Percentiles rank a stretch among this genome's conserved stretches.
These are phyloP conservation scores for Ceratocystis variospora DNA, from an alignment of 2,329 filamentous ascomycete species.

Conservation along the genomic window DNA sequence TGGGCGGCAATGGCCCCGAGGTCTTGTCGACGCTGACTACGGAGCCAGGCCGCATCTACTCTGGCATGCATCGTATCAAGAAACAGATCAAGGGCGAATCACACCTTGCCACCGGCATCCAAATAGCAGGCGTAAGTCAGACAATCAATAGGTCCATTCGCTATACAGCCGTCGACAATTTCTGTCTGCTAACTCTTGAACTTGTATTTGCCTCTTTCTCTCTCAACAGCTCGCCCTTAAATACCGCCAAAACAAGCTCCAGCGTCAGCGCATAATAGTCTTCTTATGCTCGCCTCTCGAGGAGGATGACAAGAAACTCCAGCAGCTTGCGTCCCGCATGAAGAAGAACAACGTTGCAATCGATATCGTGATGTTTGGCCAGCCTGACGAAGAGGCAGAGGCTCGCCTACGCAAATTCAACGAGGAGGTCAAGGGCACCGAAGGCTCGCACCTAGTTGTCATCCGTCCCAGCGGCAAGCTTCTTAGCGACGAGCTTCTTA, in stretches of 20 bases:
- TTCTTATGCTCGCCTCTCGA: constrained; percentile 88
- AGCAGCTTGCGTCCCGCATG: constrained; percentile 91
- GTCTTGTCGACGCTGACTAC: constrained; percentile 92
- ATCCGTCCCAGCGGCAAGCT: constrained; percentile 84
- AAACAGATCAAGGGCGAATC: constrained; percentile 80
- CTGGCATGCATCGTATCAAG: constrained; percentile 77
- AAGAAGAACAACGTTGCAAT: constrained; percentile 94
- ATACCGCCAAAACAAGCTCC: constrained; percentile 94
- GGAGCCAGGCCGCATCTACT: constrained; percentile 88
- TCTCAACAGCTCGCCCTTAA: constrained; percentile 70
- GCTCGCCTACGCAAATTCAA: constrained; percentile 93
- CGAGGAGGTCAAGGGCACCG: constrained; percentile 77
- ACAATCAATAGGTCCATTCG: neutral
- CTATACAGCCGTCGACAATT: constrained; percentile 16
- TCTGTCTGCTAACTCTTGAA: constrained; percentile 21
- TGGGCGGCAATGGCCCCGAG: constrained; percentile 95
- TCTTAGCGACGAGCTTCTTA: constrained; percentile 79
- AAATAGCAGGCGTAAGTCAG: constrained; percentile 72
- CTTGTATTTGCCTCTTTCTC: neutral
- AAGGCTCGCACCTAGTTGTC: constrained; percentile 81
- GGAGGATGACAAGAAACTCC: constrained; percentile 77
- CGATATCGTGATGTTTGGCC: constrained; percentile 90
- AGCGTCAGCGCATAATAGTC: constrained; percentile 90
- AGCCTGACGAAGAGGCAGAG: constrained; percentile 75
- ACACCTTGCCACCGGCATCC: constrained; percentile 84